Evolutionary conservation across 176 grass and related monocot species (phyloP), one percentile per base, ranked within the genome.

Genomic region (Paspalum vaginatum): DNA sequence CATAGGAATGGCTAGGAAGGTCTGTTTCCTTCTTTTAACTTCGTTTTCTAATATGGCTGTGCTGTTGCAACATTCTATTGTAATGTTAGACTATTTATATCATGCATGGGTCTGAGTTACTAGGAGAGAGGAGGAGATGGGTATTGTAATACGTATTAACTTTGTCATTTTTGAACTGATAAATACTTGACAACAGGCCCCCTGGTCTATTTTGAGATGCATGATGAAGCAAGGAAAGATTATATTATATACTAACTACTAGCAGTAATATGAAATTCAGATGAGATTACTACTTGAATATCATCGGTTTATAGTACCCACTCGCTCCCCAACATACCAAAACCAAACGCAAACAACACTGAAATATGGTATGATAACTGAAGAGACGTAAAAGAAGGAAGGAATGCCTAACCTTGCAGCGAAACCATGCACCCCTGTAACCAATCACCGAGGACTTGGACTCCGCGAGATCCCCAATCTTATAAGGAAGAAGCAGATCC

Each of bases 391-490:
- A 41, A n/a, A n/a, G 43, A 1, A 14, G 5, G 20, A 9, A 74
- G 2, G 18, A 16, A 58, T 0, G 9, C 11, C 51, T 63, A 25
- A 94, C 89, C 92, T 91, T 94, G 67, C 81, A 94, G 21, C 76
- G 84, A 79, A 94, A 94, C 92, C 92, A 94, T 21, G 89, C 86
- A 10, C 89, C 81, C 21, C 47, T 70, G 76, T 3, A 94, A 32
- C 89, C 92, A 11, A 13, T 7, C 0, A 54, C 4, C 49, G 79
- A 83, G 77, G 72, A 70, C 37, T 39, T 91, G 9, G 58, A 13
- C 61, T 94, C 89, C 9, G 75, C 86, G 22, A 82, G 50, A 44
- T 91, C 74, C 10, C 86, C 89, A 65, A 52, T 17, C 58, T 85
- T 69, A 57, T 82, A 94, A 11, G 92, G 89, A 74, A 91, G 65